A percentile compares a stretch with the other conserved stretches of the same genome.
Conservation (phyloP, 352 stramenopile species). For the Thalassiosira livingstoniorum region DNA sequence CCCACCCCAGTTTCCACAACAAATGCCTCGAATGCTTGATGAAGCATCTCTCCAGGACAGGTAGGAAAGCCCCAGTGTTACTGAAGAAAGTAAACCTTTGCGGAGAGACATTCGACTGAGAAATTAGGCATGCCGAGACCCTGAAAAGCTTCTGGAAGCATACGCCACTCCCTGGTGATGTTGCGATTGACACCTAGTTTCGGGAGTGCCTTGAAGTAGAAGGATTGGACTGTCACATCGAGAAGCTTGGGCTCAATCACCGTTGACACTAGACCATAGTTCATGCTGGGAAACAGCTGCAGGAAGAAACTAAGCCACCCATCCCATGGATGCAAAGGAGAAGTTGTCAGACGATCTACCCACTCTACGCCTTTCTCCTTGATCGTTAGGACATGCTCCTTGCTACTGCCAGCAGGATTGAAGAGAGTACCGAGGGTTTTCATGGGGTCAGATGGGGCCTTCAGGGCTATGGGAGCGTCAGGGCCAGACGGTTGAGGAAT, state of each 20-base stretch:
- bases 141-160: constrained; percentile 15
- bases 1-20: not conserved
- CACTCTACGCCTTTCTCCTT: not conserved
- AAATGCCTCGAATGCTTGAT: constrained; percentile 4
- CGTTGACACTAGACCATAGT: constrained; percentile 1
- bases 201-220: constrained; percentile 15
- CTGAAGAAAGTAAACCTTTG: not conserved
- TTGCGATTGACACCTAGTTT: constrained; percentile 8
- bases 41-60: not conserved
- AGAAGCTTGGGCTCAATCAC: not conserved
- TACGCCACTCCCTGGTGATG: constrained; percentile 2
- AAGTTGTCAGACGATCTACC: not conserved
- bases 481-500: not conserved
- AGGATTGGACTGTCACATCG: not conserved
- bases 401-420: not conserved
- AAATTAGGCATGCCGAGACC: constrained; percentile 10
- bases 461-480: not conserved
- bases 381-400: not conserved
- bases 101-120: not conserved
- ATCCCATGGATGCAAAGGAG: not conserved
- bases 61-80: not conserved
- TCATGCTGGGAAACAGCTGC: not conserved
- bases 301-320: not conserved
- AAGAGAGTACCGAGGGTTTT: constrained; percentile 2
- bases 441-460: not conserved